Base-by-base conservation (phyloP, 2,329 filamentous ascomycete genomes). In the Colletotrichum scovillei region DNA sequence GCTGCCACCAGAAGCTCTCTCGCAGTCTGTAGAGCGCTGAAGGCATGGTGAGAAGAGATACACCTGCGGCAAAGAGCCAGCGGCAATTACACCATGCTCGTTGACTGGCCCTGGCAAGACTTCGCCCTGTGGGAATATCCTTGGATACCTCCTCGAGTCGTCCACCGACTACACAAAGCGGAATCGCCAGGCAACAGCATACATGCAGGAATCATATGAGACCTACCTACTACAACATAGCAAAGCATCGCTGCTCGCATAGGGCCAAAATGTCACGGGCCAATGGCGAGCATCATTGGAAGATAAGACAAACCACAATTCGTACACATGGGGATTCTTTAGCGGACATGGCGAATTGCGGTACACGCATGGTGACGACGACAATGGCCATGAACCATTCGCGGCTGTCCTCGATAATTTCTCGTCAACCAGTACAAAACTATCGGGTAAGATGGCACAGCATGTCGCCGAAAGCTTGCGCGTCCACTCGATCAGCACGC, bases 191-290 rank as follows among this genome's bases (percentile, higher is more conserved):
- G 65, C 65, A 69, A 59, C 69, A 72, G 57, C 35, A 63, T 58
- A 57, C 26, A 30, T 58, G 69, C 63, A 72, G 69, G 69, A 72
- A 72, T 67, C 57, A 67, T 52, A 35, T 67, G 69, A 72, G 69
- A 68, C 69, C 49, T 46, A 19, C 42, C 8, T 22, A 49, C 19
- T 49, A 49, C 42, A 49, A 49, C 19, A 22, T 8, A 49, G 42
- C 42, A 49, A 49, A 49, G 42, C 42, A 49, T 49, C 19, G 42
- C n/a, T 19, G 38, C 38, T 19, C 38, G 38, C 38, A 49, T 49
- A 49, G 42, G 42, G 19, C 42, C 42, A n/a, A 22, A 49, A 11
- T 49, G 19, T 11, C 42, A 49, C 8, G 42, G 42, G 42, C 42
- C 42, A 49, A 49, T 49, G 42, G 42, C 42, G 11, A 22, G 4